These are phyloP conservation scores for Penicillium sp. DNA, from an alignment of 2,329 filamentous ascomycete genomes.

Conservation along the genomic window DNA sequence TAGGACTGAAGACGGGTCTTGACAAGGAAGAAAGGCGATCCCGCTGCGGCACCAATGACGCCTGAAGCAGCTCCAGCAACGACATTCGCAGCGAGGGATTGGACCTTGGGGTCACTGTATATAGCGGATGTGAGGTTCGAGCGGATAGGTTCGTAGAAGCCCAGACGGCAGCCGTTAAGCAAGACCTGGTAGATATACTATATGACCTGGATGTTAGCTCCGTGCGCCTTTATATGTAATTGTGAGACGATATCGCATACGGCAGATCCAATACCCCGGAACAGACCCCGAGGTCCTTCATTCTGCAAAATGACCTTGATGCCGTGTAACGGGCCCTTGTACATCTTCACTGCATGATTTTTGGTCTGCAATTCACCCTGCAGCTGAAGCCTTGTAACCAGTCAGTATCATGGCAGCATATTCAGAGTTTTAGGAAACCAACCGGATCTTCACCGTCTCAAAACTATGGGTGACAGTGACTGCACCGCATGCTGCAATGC, in stretches of 20 bases:
- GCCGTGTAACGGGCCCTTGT: conserved; percentile 87
- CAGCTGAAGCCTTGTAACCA: conserved; percentile 72
- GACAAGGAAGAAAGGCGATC: conserved; percentile 95
- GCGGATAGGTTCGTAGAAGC: conserved; percentile 96
- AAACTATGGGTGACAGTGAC: conserved; percentile 97
- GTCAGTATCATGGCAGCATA: conserved; percentile 1
- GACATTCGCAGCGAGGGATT: conserved; percentile 89
- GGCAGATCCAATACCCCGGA: conserved; percentile 85
- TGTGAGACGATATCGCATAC: conserved; percentile 39
- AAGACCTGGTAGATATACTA: conserved; percentile 93
- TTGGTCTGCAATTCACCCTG: conserved; percentile 93
- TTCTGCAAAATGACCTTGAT: conserved; percentile 86
- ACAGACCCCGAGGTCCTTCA: conserved; percentile 80
- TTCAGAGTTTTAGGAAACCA: conserved; percentile 29
- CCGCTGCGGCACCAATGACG: conserved; percentile 85
- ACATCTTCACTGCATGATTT: conserved; percentile 79
- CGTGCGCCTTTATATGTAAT: neutral
- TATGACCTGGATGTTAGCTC: conserved; percentile 3
- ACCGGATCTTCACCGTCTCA: conserved; percentile 98
- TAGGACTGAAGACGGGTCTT: conserved; percentile 95
- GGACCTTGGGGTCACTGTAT: conserved; percentile 69
- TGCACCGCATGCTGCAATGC: conserved; percentile 93
- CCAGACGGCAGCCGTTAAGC: conserved; percentile 91
- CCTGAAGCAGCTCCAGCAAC: conserved; percentile 86
- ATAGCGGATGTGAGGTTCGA: conserved; percentile 65